Percentiles rank a stretch among this genome's conserved stretches.
These are phyloP conservation scores for Malus hybrid DNA, from an alignment of 331 rosid genomes.

Conservation along the genomic window DNA sequence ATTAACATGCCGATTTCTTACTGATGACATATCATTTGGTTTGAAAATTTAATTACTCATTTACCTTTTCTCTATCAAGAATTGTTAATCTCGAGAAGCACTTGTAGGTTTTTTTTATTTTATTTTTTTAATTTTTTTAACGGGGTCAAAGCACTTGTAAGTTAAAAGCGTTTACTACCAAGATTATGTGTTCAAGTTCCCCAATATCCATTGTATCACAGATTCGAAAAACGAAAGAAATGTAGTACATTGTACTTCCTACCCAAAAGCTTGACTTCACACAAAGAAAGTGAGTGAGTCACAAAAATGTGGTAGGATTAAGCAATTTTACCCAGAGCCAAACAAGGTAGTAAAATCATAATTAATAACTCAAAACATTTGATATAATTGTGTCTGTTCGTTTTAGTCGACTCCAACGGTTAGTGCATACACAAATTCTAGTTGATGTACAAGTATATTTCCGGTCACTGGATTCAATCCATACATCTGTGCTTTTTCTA, in stretches of 20 bases:
- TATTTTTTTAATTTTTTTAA: no score
- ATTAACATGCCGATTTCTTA: no score
- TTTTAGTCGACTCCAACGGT: background rate
- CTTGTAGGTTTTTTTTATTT: no score
- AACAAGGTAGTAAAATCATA: background rate
- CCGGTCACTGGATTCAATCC: background rate
- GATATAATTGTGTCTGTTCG: background rate
- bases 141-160: no score
- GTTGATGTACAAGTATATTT: background rate
- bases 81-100: no score
- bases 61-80: no score
- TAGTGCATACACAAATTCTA: background rate
- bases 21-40: no score
- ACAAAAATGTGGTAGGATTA: background rate
- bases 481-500: background rate
- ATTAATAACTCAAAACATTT: background rate
- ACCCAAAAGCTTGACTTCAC: no score
- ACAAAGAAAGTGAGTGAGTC: background rate
- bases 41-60: no score
- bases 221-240: background rate
- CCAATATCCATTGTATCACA: background rate
- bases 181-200: background rate
- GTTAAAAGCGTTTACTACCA: background rate
- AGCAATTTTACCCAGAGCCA: background rate
- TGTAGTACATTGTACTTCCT: no score